Base-by-base conservation (phyloP, 2,329 filamentous ascomycete species). In the Colletotrichum eremochloae region DNA sequence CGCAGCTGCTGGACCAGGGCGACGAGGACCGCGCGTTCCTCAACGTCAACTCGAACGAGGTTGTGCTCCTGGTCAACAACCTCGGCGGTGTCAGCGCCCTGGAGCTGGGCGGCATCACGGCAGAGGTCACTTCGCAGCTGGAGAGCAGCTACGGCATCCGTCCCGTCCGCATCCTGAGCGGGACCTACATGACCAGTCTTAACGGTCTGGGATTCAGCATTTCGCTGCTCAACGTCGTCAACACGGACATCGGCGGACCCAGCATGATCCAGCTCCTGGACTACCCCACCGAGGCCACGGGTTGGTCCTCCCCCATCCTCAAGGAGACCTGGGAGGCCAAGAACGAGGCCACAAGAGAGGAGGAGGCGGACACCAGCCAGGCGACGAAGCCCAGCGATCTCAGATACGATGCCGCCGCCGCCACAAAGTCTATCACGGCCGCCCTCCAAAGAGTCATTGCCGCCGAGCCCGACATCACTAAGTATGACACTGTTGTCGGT, bases 401-500 rank as follows among this genome's bases (percentile, higher is more conserved):
- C 66, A 86, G 80, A 77, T 85, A 90, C 69, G 88, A 94, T 74
- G 81, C 86, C 15, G 77, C 76, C 20, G 75, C 80, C 3, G 86
- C 89, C 14, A 87, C 85, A 71, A 81, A 84, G 36, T 85, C 86
- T 6, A 83, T 95, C 52, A 86, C 81, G 29, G 84, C 82, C 20
- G 93, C 86, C 0, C 84, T 94, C 20, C 83, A 92, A 61, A 85
- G 84, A 46, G 83, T 95, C 18, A 87, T 94, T 74, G 86, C 84
- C 0, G 91, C 87, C 1, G 93, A 95, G 79, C 90, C 92, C 1
- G 91, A 93, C 63, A 86, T 94, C 63, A 94, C 93, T 0, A 87
- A 84, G 62, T 94, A 90, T 77, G 93, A 94, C 78, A 97, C 94
- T 0, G 90, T 96, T 15, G 94, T 97, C 33, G 95, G 95, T 53